Evolutionary conservation across 192 early-diverging fungal species (phyloP).

Genomic region (Phycomyces blakesleeanus): DNA sequence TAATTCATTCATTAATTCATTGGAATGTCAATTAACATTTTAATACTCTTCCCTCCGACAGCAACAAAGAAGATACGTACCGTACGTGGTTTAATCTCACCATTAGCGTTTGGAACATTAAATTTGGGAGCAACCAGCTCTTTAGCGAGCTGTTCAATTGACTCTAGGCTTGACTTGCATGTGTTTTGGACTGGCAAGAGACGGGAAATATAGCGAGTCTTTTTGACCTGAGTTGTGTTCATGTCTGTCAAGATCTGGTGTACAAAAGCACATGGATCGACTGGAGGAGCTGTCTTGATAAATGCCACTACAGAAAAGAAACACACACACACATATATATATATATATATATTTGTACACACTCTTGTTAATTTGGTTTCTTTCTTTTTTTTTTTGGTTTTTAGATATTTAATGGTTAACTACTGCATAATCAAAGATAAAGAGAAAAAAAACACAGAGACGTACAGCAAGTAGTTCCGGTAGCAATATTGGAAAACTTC

Average conservation of each 20-base stretch:
- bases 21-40: too few species aligned
- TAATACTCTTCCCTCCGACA: not conserved
- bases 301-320: too few species aligned
- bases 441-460: too few species aligned
- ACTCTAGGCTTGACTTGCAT: constrained; percentile 43
- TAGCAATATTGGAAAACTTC: constrained; percentile 44
- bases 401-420: too few species aligned
- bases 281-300: not conserved
- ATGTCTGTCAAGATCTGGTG: constrained; percentile 28
- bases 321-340: too few species aligned
- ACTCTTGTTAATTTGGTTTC: too few species aligned
- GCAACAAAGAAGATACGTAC: constrained; percentile 10
- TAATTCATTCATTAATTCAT: too few species aligned
- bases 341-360: too few species aligned
- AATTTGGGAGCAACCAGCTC: constrained; percentile 45
- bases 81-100: constrained; percentile 22
- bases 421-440: too few species aligned
- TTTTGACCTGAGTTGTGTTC: constrained; percentile 12
- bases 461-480: constrained; percentile 51
- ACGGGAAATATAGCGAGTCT: constrained; percentile 43
- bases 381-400: too few species aligned
- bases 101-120: constrained; percentile 29
- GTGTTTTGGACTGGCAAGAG: constrained; percentile 51
- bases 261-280: constrained; percentile 33
- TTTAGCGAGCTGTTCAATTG: constrained; percentile 42